phyloP scores from a whole-genome alignment of 2,329 filamentous ascomycete genomes.

The Hirsutella rhossiliensis region DNA sequence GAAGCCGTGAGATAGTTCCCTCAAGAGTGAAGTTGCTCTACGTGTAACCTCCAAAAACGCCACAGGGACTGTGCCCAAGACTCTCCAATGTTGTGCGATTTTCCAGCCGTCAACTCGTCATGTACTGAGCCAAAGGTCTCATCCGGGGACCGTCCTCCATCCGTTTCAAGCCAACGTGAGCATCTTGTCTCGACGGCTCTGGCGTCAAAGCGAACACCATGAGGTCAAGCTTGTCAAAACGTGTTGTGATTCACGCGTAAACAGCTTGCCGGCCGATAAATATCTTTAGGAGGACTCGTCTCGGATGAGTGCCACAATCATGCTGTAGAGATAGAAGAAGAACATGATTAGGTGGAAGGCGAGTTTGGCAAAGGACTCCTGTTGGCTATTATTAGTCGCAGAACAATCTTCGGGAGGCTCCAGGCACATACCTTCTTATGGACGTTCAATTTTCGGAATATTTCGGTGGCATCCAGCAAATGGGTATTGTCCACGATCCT shows the following conservation, averaged over 20 bases:
- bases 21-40: background rate
- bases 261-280: background rate
- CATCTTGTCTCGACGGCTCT: background rate
- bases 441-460: constrained; percentile 97
- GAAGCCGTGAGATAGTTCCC: background rate
- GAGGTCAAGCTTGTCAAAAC: background rate
- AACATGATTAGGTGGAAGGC: constrained; percentile 99
- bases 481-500: constrained; percentile 98
- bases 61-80: background rate
- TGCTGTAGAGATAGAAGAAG: constrained; percentile 99
- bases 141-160: background rate
- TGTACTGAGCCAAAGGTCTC: background rate
- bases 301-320: constrained; percentile 92
- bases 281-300: constrained; percentile 68
- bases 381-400: constrained; percentile 12
- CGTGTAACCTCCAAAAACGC: background rate
- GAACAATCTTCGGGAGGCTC: background rate
- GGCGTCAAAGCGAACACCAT: too few species aligned
- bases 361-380: constrained; percentile 99
- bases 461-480: constrained; percentile 93
- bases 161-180: background rate
- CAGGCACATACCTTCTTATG: constrained; percentile 74
- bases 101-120: background rate
- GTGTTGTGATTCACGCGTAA: background rate
- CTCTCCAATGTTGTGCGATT: background rate